Conservation (phyloP, 768 basidiomycete species). For the Crucibulum laeve region DNA sequence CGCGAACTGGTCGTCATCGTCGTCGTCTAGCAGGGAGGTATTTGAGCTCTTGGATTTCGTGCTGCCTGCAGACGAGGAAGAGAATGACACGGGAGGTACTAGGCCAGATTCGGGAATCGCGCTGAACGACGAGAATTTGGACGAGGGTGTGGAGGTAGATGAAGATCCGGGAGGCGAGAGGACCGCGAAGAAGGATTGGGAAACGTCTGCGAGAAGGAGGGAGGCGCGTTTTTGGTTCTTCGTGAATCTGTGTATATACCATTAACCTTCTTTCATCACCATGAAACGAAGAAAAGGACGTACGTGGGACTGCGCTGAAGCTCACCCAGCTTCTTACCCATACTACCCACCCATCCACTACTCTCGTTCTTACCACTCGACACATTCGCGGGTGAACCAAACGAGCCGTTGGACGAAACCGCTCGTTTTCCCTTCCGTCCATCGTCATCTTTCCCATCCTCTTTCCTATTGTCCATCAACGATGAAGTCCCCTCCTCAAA, state of each 20-base stretch:
- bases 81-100: conserved; percentile 7
- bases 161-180: conserved; percentile 21
- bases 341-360: conserved; percentile 50
- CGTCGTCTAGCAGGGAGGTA: conserved; percentile 35
- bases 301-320: conserved; percentile 52
- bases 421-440: no score
- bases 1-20: neutral
- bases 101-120: no score
- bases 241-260: conserved; percentile 41
- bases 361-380: conserved; percentile 24
- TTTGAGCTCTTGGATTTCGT: neutral
- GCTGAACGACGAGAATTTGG: conserved; percentile 9
- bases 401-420: no score
- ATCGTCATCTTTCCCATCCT: conserved; percentile 6
- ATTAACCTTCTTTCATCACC: neutral
- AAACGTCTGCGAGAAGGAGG: conserved; percentile 59
- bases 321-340: conserved; percentile 60
- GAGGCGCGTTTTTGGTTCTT: conserved; percentile 70
- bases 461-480: no score
- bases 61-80: neutral
- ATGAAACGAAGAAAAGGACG: conserved; percentile 18
- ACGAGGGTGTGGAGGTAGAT: conserved; percentile 12
- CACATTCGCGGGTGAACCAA: conserved; percentile 13
- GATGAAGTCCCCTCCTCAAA: conserved; percentile 11
- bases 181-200: conserved; percentile 48